These are phyloP conservation scores for Nemania sp. DNA, from an alignment of 2,329 filamentous ascomycete species.

Conservation along the genomic window DNA sequence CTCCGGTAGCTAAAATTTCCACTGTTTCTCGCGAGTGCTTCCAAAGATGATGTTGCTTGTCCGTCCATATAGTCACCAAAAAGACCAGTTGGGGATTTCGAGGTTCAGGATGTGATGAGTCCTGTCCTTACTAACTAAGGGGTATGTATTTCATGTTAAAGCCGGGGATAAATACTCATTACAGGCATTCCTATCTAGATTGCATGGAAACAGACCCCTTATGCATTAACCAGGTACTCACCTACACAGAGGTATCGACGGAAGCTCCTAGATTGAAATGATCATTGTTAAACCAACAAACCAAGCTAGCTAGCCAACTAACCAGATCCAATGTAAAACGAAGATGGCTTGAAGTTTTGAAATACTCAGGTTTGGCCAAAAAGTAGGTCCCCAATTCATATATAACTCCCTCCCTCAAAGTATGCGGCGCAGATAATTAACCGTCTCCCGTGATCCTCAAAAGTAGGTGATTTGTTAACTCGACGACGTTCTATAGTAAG, in stretches of 20 bases:
- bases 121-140: background rate
- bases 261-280: background rate
- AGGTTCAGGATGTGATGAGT: background rate
- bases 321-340: no score
- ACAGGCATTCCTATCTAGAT: conserved; percentile 6
- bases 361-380: no score
- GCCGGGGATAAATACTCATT: background rate
- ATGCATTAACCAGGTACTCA: background rate
- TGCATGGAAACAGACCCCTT: background rate
- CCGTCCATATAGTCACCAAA: background rate
- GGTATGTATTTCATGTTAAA: background rate
- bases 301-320: background rate
- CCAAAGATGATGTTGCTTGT: background rate
- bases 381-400: no score
- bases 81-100: conserved; percentile 4
- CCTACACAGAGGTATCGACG: background rate
- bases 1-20: background rate
- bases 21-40: background rate
- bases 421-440: no score
- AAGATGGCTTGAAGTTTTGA: no score
- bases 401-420: no score
- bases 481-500: background rate
- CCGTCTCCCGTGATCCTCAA: background rate
- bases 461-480: background rate
- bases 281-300: background rate